Base-by-base conservation (phyloP, 331 rosid genomes). In the Pyrus hybrid region DNA sequence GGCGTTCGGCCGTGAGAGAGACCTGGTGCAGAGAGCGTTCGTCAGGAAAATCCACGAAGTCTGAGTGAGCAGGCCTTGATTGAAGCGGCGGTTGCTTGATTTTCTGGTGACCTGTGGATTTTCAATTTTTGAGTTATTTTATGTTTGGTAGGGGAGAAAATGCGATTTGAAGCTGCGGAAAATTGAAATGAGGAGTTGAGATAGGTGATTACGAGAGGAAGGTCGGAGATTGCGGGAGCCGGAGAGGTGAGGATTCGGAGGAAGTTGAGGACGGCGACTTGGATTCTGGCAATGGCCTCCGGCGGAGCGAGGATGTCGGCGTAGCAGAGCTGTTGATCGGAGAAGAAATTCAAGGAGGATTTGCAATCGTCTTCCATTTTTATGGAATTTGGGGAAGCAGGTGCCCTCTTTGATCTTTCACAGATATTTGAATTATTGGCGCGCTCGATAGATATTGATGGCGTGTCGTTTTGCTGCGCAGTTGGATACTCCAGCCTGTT, bases 191-290 rank as follows among this genome's bases (percentile, higher is more conserved):
- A 29, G 23, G 18, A 30, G 3, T 12, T 12, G 56, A 73, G 80
- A 53, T 28, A 16, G 45, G 18, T n/a, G 45, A 26, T 20, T 79
- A 92, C 97, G 87, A 91, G 80, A 77, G 93, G 92, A 72, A 90
- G 92, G 80, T 86, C 79, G 17, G 97, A 90, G 84, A 95, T 88
- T 49, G 97, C 84, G 70, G 97, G 97, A 62, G 75, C 80, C 5
- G 93, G 78, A 14, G 97, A 86, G 63, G 80, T 88, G 78, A 95
- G 79, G 68, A 84, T 89, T 65, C 83, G 81, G 88, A 95, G 89
- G 75, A 95, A 95, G 79, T 84, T 90, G 88, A 95, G 91, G 66
- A 92, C 89, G 4, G 97, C 87, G 1, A 92, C 90, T 86, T 92
- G 96, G 79, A 92, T 95, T 86, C 99, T 82, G 32, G 97, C 93